These are phyloP conservation scores for Corrigiola litoralis DNA, from an alignment of 179 eudicot species.

Conservation along the genomic window DNA sequence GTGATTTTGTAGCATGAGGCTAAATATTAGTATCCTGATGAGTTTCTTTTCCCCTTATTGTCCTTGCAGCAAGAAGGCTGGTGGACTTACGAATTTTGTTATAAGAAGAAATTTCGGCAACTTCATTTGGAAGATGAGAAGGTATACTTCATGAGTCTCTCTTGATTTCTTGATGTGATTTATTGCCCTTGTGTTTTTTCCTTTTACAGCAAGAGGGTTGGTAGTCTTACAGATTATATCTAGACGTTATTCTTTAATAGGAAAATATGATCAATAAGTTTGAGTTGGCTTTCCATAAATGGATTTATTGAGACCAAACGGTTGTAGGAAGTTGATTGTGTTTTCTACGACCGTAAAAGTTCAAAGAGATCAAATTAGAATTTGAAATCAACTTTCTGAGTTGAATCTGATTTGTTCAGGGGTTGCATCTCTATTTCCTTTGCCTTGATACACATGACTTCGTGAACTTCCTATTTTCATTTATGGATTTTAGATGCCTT, in stretches of 20 bases:
- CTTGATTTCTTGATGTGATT: background rate
- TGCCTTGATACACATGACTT: background rate
- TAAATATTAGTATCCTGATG: background rate
- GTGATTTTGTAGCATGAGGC: conserved; percentile 5
- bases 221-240: background rate
- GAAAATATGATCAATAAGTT: background rate
- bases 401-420: background rate
- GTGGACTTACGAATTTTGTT: conserved; percentile 95
- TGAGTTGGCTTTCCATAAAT: background rate
- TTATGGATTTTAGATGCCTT: background rate
- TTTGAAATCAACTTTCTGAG: background rate
- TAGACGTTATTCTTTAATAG: no score
- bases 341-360: background rate
- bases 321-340: no score
- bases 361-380: background rate
- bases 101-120: conserved; percentile 60
- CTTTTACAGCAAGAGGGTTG: background rate
- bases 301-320: background rate
- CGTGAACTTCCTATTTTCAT: background rate
- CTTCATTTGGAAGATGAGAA: conserved; percentile 79
- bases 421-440: background rate
- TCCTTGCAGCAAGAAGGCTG: conserved; percentile 92
- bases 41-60: background rate
- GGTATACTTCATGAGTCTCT: conserved; percentile 31
- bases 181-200: background rate